A percentile compares a stretch with the other conserved stretches of the same genome.
Evolutionary conservation across 108 stramenopile species (phyloP).

Genomic region (Epipyxis sp.): DNA sequence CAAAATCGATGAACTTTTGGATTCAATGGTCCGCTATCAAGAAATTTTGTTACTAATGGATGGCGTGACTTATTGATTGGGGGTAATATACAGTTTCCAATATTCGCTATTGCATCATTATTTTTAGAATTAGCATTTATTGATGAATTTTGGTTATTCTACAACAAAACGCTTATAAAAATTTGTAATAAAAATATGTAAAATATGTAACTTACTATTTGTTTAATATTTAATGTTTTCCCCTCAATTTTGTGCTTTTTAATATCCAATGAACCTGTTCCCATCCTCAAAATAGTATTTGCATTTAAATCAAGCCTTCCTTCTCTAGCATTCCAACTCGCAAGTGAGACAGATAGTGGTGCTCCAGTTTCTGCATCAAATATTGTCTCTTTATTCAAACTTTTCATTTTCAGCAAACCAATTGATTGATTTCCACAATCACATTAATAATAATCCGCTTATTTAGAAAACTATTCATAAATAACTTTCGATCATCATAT

Average conservation of each 20-base stretch:
- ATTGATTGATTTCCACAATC: no score
- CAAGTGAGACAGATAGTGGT: neutral
- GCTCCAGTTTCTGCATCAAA: slow-evolving; percentile 1
- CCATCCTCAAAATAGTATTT: neutral
- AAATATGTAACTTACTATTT: neutral
- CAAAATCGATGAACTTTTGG: neutral
- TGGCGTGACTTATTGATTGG: no score
- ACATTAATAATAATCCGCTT: no score
- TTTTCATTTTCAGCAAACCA: no score
- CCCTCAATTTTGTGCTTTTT: neutral
- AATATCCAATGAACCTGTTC: slow-evolving; percentile 16
- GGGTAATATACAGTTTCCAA: no score
- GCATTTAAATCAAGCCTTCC: neutral
- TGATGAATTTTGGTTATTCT: no score
- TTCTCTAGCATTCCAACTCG: slow-evolving; percentile 17
- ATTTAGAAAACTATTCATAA: no score
- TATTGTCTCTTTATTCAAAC: neutral
- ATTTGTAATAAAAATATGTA: no score
- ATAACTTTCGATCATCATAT: no score
- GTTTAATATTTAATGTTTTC: neutral
- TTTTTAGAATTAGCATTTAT: no score
- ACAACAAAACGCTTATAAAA: no score
- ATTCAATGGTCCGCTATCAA: neutral
- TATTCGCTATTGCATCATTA: no score
- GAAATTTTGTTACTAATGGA: neutral